These are phyloP conservation scores for Canavalia gladiata DNA, from an alignment of 306 rosid genomes.

Conservation along the genomic window DNA sequence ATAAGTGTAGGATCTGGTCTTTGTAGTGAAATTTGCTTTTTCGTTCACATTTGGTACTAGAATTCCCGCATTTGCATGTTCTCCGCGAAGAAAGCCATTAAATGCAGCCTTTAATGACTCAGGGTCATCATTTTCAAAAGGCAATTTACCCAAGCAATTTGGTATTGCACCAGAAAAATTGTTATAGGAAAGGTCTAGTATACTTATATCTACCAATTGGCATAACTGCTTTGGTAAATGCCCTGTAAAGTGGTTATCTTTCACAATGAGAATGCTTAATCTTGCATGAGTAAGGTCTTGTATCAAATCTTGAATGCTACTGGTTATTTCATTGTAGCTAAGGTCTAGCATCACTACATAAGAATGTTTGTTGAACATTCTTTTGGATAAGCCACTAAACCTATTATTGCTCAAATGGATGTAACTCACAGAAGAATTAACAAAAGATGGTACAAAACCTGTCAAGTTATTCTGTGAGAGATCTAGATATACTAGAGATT, in stretches of 20 bases:
- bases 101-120: background rate
- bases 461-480: constrained; percentile 2
- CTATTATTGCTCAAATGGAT: constrained; percentile 29
- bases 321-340: constrained; percentile 23
- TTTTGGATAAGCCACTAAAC: constrained; percentile 29
- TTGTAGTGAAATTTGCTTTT: background rate
- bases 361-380: background rate
- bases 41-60: background rate
- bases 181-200: background rate
- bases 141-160: constrained; percentile 19
- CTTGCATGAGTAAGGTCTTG: background rate
- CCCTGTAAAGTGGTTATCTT: constrained; percentile 27
- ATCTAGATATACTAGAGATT: background rate
- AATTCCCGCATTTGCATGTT: too few species aligned
- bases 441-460: constrained; percentile 30
- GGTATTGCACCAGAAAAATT: constrained; percentile 23
- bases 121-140: constrained; percentile 11
- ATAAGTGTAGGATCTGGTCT: background rate
- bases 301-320: constrained; percentile 17
- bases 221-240: constrained; percentile 24
- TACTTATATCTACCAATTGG: background rate
- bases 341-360: background rate
- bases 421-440: background rate
- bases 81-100: background rate
- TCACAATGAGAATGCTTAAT: constrained; percentile 12